A percentile compares a stretch with the other conserved stretches of the same genome.
These are phyloP conservation scores for Boletus pseudo-olivaceus DNA, from an alignment of 768 basidiomycete genomes.

Conservation along the genomic window DNA sequence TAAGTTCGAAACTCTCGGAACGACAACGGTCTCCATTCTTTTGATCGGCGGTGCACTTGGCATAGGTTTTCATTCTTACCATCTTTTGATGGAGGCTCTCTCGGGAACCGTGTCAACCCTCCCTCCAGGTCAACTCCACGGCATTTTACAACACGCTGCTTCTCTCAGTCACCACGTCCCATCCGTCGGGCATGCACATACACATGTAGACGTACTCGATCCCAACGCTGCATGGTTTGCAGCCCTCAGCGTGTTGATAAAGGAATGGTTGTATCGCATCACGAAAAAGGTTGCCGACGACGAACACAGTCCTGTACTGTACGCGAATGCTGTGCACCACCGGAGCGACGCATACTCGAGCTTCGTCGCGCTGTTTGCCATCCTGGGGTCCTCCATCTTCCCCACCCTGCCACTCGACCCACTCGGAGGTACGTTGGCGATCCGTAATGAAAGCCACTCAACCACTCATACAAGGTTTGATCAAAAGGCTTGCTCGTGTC, in stretches of 20 bases:
- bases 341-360: constrained; percentile 97
- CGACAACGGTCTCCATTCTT: constrained; percentile 83
- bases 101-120: constrained; percentile 60
- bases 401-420: constrained; percentile 90
- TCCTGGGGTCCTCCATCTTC: constrained; percentile 84
- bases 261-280: constrained; percentile 91
- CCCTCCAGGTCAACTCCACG: constrained; percentile 60
- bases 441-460: neutral
- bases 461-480: constrained; percentile 6
- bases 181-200: constrained; percentile 50
- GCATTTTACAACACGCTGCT: constrained; percentile 56
- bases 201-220: constrained; percentile 60
- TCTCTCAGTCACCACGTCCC: constrained; percentile 54
- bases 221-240: constrained; percentile 99
- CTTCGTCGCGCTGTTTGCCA: constrained; percentile 86
- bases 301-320: constrained; percentile 85
- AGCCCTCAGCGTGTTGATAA: constrained; percentile 67
- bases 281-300: constrained; percentile 89
- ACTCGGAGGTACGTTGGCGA: constrained; percentile 65
- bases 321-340: constrained; percentile 97
- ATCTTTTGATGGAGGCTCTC: constrained; percentile 74
- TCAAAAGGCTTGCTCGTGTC: constrained; percentile 77
- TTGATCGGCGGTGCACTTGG: constrained; percentile 81
- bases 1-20: constrained; percentile 95
- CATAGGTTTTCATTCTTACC: constrained; percentile 87